Base-by-base conservation (phyloP, 305 asterid genomes). In the Fraxinus sp. region DNA sequence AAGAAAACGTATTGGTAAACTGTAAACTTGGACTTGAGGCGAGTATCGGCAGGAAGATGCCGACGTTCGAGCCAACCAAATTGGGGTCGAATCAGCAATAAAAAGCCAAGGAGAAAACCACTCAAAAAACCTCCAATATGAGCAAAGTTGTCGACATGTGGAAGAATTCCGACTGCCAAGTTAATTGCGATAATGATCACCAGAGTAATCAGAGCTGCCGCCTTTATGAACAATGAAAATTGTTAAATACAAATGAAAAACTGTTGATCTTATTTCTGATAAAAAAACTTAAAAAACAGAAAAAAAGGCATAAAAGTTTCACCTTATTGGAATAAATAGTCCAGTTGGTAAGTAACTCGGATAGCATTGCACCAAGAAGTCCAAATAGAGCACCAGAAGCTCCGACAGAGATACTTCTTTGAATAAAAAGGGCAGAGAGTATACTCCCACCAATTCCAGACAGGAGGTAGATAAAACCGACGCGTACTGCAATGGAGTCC, bases 311-410 rank as follows among this genome's bases (percentile, higher is more conserved):
- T 28, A 81, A 13, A 41, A 71, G 57, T 13, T 71, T 70, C 76
- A 94, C 97, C 97, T 94, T 94, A 83, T 94, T 93, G 32, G 96
- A 86, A 77, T 94, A 94, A 74, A 94, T 94, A 20, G 96, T 88
- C 98, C 98, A 94, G 88, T 94, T 94, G 77, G 97, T 93, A 76
- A 94, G 92, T 75, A 94, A 82, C 87, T 94, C 97, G 1, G 98
- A 90, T 20, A 94, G 44, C 98, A 94, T 94, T 75, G 97, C 98
- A 77, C 97, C 98, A 41, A 94, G 95, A 86, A 94, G 97, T 74
- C 98, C 98, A 85, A 93, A 94, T 9, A 94, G 86, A 79, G 98
- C 95, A 64, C 98, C 98, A 59, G 98, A 93, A 86, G 98, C 98
- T 77, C 98, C 98, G 18, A 94, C 97, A 0, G 97, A 94, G 82